A percentile compares a stretch with the other conserved stretches of the same genome.
phyloP scores from a whole-genome alignment of 352 stramenopile genomes.

The Globisporangium emineosum region DNA sequence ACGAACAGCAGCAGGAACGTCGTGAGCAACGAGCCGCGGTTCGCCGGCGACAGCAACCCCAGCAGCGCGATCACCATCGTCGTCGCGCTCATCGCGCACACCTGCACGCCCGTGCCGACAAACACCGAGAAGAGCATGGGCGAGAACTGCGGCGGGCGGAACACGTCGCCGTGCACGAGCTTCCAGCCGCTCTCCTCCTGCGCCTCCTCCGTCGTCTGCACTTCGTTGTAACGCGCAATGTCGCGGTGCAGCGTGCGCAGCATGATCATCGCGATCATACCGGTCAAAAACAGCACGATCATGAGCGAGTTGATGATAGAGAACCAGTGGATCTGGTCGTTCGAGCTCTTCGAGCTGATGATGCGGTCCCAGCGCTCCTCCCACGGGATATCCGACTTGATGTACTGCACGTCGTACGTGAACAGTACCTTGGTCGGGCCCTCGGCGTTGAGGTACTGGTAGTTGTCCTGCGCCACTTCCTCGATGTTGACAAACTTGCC shows the following conservation, averaged over 20 bases:
- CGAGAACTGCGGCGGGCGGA: slow-evolving; percentile 92
- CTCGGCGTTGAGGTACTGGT: slow-evolving; percentile 75
- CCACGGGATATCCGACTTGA: slow-evolving; percentile 94
- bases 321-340: slow-evolving; percentile 99
- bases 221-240: slow-evolving; percentile 96
- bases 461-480: slow-evolving; percentile 74
- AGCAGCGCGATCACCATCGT: slow-evolving; percentile 95
- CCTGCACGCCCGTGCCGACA: slow-evolving; percentile 95
- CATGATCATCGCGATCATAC: slow-evolving; percentile 99
- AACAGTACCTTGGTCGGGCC: slow-evolving; percentile 92
- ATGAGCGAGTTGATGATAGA: slow-evolving; percentile 99
- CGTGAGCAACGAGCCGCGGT: slow-evolving; percentile 95
- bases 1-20: slow-evolving; percentile 98
- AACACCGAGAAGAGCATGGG: slow-evolving; percentile 95
- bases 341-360: slow-evolving; percentile 92
- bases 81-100: slow-evolving; percentile 93
- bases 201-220: slow-evolving; percentile 92
- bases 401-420: slow-evolving; percentile 98
- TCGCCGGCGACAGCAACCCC: slow-evolving; percentile 95
- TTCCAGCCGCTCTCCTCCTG: slow-evolving; percentile 97
- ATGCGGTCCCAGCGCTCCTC: slow-evolving; percentile 99
- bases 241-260: slow-evolving; percentile 98
- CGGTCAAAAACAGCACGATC: slow-evolving; percentile 99
- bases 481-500: slow-evolving; percentile 89
- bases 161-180: slow-evolving; percentile 97